Evolutionary conservation across 768 basidiomycete species (phyloP), one percentile per base, ranked within the genome.

Genomic region (Collybia sordida): DNA sequence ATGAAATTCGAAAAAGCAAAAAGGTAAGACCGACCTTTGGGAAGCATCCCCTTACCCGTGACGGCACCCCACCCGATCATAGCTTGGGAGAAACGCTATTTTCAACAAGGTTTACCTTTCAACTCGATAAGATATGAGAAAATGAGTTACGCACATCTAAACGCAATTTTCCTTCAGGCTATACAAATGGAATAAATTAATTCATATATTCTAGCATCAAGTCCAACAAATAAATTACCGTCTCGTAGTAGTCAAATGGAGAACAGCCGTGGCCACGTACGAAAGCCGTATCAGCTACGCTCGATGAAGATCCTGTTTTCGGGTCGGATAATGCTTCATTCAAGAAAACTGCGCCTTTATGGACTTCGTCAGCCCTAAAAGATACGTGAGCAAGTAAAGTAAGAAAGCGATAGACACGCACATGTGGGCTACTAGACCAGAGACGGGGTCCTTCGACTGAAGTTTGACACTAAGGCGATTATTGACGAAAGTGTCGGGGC

Each of bases 61-160:
- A 58, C 64, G 22, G 53, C 55, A 8, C 57, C 62, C 60, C 60
- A 64, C 12, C 60, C 67, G 15, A 61, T 41, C 66, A 69, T 67
- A 12, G 58, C 67, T 31, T 51, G 50, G 0, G 49, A 57, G 44
- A 70, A 68, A 3, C 64, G 64, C 45, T 19, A 25, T 58, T 51
- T 27, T 27, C 27, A 27, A 27, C 27, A 27, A n/a, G 25, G 38
- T 19, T 43, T 47, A n/a, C 36, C 23, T 27, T 35, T 28, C 6
- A 38, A 43, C 21, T 7, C 23, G 41, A 23, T 18, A 17, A 8
- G 47, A 38, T n/a, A 15, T 9, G 52, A 34, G 7, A 21, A 2
- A 45, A 18, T 3, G 49, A 50, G 11, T 35, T 18, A n/a, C 37
- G 4, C 15, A 39, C 37, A 21, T 39, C 37, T 15, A 21, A n/a